phyloP scores from a whole-genome alignment of 164 flowering plant species.

The Litsea cubeba region DNA sequence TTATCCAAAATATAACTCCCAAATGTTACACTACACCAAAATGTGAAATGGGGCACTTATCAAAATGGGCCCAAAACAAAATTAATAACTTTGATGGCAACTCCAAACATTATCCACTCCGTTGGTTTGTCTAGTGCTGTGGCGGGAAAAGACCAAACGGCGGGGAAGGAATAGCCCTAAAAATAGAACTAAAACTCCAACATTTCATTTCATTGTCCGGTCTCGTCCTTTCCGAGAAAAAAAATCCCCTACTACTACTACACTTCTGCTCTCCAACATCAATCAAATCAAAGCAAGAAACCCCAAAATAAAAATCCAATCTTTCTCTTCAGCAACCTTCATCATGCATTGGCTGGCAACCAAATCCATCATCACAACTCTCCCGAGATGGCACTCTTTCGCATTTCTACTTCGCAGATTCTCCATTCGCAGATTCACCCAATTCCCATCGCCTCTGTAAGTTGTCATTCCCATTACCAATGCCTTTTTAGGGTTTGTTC shows the following conservation, averaged over 20 bases:
- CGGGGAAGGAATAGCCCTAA: no score
- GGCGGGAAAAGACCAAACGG: no score
- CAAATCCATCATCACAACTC: conserved; percentile 35
- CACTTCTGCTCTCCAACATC: not conserved
- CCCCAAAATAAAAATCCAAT: not conserved
- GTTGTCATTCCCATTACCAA: not conserved
- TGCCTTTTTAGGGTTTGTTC: not conserved
- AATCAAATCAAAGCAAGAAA: not conserved
- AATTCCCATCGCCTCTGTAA: conserved; percentile 25
- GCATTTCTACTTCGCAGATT: conserved; percentile 31
- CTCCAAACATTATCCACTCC: no score
- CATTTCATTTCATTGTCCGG: no score
- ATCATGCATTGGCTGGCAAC: conserved; percentile 53
- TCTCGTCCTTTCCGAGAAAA: no score
- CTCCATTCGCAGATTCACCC: conserved; percentile 21
- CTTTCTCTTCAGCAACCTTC: not conserved
- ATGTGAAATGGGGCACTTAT: no score
- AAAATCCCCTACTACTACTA: not conserved
- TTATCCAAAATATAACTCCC: no score
- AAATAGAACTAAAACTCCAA: no score
- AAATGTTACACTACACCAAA: no score
- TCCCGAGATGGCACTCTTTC: conserved; percentile 50
- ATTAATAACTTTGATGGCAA: no score
- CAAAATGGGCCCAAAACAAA: no score
- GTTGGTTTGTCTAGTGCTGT: no score